A percentile compares a stretch with the other conserved stretches of the same genome.
Conservation (phyloP, 495 filamentous ascomycete species). For the Lepraria neglecta region DNA sequence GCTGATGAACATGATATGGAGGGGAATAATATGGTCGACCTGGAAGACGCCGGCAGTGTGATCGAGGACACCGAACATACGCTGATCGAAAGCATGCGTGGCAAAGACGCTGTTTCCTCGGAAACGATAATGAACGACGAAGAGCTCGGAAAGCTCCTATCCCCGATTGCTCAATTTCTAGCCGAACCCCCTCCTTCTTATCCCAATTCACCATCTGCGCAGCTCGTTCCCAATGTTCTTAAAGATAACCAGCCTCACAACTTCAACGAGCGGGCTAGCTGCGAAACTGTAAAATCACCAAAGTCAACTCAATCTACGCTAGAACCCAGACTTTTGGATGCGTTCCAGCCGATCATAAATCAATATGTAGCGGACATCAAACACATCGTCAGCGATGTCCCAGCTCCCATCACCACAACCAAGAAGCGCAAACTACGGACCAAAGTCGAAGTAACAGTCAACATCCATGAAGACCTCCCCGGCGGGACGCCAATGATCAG, state of each 20-base stretch:
- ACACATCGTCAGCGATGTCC: background rate
- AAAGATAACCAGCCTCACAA: background rate
- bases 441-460: background rate
- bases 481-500: conserved; percentile 18
- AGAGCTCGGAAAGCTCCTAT: conserved; percentile 3
- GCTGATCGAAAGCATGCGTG: conserved; percentile 14
- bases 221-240: background rate
- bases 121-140: background rate
- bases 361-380: background rate
- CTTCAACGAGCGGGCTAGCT: too few species aligned
- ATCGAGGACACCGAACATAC: background rate
- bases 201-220: background rate
- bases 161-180: background rate
- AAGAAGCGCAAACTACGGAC: conserved; percentile 1
- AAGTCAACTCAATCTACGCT: background rate
- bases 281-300: background rate
- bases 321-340: background rate
- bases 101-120: background rate
- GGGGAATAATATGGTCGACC: background rate
- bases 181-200: background rate
- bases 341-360: background rate
- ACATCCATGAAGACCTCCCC: conserved; percentile 16
- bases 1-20: background rate
- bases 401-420: background rate
- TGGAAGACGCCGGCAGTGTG: too few species aligned